Evolutionary conservation across 495 filamentous ascomycete genomes (phyloP).

Genomic region (Aspergillus biplanus): DNA sequence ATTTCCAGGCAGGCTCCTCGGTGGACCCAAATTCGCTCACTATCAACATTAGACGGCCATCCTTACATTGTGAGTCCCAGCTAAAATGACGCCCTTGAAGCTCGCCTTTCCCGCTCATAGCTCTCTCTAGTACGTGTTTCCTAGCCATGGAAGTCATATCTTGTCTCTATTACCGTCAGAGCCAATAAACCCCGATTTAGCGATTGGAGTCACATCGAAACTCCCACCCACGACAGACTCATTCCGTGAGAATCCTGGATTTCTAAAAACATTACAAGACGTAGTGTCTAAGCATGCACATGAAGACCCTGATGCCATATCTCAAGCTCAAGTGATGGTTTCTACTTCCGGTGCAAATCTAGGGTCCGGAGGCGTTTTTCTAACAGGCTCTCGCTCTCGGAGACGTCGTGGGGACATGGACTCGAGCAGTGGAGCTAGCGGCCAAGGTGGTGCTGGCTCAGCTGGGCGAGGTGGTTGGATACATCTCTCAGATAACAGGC

Average conservation of each 20-base stretch:
- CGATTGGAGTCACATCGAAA: constrained; percentile 73
- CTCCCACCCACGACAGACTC: constrained; percentile 78
- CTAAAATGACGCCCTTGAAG: background rate
- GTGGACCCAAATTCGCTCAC: constrained; percentile 37
- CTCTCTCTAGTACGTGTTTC: constrained; percentile 70
- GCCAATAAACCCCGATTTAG: constrained; percentile 68
- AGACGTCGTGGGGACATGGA: constrained; percentile 50
- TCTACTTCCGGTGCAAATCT: constrained; percentile 75
- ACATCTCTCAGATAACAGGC: constrained; percentile 81
- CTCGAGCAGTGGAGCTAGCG: constrained; percentile 76
- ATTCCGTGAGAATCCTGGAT: constrained; percentile 76
- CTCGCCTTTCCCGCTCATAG: constrained; percentile 24
- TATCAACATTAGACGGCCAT: constrained; percentile 60
- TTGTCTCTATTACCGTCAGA: constrained; percentile 76
- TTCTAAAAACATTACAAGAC: constrained; percentile 73
- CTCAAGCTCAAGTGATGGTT: constrained; percentile 79
- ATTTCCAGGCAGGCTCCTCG: constrained; percentile 28
- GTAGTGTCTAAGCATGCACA: constrained; percentile 71
- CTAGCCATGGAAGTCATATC: constrained; percentile 51
- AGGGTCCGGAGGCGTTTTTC: constrained; percentile 66
- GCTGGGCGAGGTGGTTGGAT: constrained; percentile 85
- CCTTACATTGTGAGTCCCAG: constrained; percentile 53
- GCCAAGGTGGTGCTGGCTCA: constrained; percentile 81
- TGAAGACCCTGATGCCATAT: constrained; percentile 70
- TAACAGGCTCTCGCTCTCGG: constrained; percentile 47